phyloP scores from a whole-genome alignment of 83 land plant species.

The Picea abies region DNA sequence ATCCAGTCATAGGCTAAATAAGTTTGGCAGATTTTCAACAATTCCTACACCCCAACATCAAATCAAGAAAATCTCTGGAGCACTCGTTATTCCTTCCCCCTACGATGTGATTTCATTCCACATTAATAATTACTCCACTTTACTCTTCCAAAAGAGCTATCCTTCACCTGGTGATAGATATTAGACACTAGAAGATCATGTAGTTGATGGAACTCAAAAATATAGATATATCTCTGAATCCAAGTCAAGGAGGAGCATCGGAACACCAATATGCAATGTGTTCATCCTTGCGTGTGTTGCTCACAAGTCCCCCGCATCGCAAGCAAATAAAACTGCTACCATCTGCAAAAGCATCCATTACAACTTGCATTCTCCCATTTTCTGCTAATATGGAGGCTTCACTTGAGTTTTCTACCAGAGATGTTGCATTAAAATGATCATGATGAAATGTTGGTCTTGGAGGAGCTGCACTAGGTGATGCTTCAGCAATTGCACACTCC shows the following conservation, averaged over 20 bases:
- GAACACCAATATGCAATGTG: constrained; percentile 85
- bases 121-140: too few relatives aligned
- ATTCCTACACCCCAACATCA: too few relatives aligned
- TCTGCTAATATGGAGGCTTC: constrained; percentile 68
- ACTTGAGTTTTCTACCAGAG: constrained; percentile 16
- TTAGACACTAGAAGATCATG: not conserved
- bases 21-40: too few relatives aligned
- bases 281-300: constrained; percentile 77
- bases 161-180: not conserved
- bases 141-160: too few relatives aligned
- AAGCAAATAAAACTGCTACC: constrained; percentile 95
- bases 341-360: constrained; percentile 88
- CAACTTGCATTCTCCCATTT: constrained; percentile 80
- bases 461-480: constrained; percentile 30
- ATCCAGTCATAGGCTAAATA: too few relatives aligned
- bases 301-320: constrained; percentile 94
- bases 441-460: not conserved
- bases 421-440: not conserved
- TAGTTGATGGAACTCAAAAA: too few relatives aligned
- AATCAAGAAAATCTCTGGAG: too few relatives aligned
- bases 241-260: constrained; percentile 1
- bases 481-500: constrained; percentile 88
- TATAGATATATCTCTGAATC: not conserved
- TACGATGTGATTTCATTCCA: too few relatives aligned
- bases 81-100: too few relatives aligned